These are phyloP conservation scores for Aspergillus egyptiacus DNA, from an alignment of 495 filamentous ascomycete genomes.

Conservation along the genomic window DNA sequence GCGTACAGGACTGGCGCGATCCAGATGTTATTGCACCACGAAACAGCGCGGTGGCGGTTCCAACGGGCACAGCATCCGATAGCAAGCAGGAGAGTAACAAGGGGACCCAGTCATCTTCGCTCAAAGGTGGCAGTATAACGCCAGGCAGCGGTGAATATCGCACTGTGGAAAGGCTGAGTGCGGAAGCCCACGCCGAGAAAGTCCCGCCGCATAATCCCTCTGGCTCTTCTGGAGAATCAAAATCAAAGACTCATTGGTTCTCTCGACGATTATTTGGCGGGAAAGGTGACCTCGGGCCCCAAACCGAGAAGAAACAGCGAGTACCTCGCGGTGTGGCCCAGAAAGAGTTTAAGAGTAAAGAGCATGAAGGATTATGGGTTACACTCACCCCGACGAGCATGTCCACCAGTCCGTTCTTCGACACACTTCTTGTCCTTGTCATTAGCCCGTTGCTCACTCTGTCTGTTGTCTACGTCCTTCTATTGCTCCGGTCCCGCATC, in stretches of 20 bases:
- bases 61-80: constrained; percentile 23
- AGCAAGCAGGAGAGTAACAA: constrained; percentile 23
- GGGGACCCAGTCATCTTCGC: constrained; percentile 30
- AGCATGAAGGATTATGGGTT: constrained; percentile 87
- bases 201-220: neutral
- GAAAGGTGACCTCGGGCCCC: constrained; percentile 12
- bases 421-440: constrained; percentile 88
- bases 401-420: constrained; percentile 91
- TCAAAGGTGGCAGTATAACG: constrained; percentile 65
- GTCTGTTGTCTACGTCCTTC: constrained; percentile 84
- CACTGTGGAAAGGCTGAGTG: constrained; percentile 29
- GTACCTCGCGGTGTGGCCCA: constrained; percentile 7
- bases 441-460: constrained; percentile 88
- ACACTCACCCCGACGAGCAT: constrained; percentile 85
- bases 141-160: constrained; percentile 74
- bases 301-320: neutral
- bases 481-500: constrained; percentile 83
- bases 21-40: constrained; percentile 60
- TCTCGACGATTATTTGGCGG: constrained; percentile 33
- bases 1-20: constrained; percentile 89
- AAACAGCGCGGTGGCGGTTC: constrained; percentile 23
- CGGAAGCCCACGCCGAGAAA: constrained; percentile 16
- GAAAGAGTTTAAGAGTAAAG: constrained; percentile 27
- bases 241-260: constrained; percentile 26
- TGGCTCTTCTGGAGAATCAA: neutral